phyloP scores from a whole-genome alignment of 2,329 filamentous ascomycete species.

The Colletotrichum sp. region DNA sequence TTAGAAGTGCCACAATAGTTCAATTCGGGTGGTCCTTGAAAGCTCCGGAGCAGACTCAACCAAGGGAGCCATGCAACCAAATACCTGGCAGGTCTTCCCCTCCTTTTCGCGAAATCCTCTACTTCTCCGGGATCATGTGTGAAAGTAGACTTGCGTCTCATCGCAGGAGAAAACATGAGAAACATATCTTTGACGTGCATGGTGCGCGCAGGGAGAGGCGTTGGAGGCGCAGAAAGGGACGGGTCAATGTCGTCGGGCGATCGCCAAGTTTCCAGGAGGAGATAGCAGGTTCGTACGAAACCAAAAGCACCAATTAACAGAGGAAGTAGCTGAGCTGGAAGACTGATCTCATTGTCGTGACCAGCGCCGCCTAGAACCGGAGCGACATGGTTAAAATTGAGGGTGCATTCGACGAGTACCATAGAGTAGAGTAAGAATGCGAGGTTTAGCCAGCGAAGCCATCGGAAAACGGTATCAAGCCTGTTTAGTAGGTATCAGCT shows the following conservation, averaged over 20 bases:
- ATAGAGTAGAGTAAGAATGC: conserved; percentile 30
- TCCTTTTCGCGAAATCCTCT: neutral
- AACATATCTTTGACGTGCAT: neutral
- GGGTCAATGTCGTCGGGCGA: conserved; percentile 2
- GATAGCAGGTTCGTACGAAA: conserved; percentile 24
- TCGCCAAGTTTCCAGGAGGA: conserved; percentile 17
- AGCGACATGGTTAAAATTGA: conserved; percentile 30
- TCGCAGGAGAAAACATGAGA: neutral
- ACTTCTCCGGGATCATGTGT: neutral
- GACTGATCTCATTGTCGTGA: conserved; percentile 21
- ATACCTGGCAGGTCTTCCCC: conserved; percentile 11
- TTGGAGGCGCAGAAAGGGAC: neutral
- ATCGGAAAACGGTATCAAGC: neutral
- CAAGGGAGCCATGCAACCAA: conserved; percentile 28
- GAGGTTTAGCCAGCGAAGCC: conserved; percentile 27
- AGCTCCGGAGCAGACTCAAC: conserved; percentile 24
- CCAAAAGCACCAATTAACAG: conserved; percentile 26
- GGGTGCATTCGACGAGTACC: conserved; percentile 28
- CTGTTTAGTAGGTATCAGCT: no score
- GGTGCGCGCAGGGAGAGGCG: neutral
- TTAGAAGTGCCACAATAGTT: neutral
- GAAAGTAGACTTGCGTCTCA: neutral
- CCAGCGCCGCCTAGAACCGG: conserved; percentile 24
- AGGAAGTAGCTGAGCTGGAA: conserved; percentile 27
- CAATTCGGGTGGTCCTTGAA: neutral